phyloP scores from a whole-genome alignment of 2,329 filamentous ascomycete species.

The Exutisphaerella laricina region DNA sequence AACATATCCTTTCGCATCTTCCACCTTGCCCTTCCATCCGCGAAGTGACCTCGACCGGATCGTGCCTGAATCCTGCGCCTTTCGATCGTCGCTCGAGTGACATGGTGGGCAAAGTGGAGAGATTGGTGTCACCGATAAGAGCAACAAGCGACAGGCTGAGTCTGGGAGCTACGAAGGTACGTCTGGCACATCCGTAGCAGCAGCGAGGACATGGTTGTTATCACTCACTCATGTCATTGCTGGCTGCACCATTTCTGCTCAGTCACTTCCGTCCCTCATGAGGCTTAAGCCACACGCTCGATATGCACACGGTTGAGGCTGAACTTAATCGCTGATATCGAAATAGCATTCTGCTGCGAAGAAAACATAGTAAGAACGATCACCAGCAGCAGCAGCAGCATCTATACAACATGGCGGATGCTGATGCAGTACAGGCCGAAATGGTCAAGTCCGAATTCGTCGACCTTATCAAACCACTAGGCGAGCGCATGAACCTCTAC shows the following conservation, averaged over 20 bases:
- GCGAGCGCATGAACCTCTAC: conserved; percentile 30
- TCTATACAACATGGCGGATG: no score
- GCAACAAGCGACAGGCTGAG: neutral
- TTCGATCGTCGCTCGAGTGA: conserved; percentile 4
- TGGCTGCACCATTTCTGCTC: no score
- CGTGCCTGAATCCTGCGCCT: no score
- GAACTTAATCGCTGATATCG: no score
- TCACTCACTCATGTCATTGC: no score
- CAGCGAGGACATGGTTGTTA: neutral
- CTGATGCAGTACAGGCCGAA: no score
- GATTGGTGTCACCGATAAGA: conserved; percentile 6
- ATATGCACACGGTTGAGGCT: no score
- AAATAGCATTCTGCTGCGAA: no score
- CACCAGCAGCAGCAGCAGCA: no score
- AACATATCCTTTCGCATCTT: conserved; percentile 12
- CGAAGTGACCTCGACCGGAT: conserved; percentile 2
- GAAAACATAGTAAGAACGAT: no score
- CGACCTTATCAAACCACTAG: conserved; percentile 28
- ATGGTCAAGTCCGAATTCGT: conserved; percentile 27
- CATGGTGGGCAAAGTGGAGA: conserved; percentile 6
- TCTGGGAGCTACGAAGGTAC: conserved; percentile 5
- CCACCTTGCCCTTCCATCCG: conserved; percentile 5
- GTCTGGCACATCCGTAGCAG: conserved; percentile 1
- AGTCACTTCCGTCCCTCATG: no score
- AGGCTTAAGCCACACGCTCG: no score